Conservation (phyloP, 2,329 filamentous ascomycete genomes). For the Exophiala bonariae region DNA sequence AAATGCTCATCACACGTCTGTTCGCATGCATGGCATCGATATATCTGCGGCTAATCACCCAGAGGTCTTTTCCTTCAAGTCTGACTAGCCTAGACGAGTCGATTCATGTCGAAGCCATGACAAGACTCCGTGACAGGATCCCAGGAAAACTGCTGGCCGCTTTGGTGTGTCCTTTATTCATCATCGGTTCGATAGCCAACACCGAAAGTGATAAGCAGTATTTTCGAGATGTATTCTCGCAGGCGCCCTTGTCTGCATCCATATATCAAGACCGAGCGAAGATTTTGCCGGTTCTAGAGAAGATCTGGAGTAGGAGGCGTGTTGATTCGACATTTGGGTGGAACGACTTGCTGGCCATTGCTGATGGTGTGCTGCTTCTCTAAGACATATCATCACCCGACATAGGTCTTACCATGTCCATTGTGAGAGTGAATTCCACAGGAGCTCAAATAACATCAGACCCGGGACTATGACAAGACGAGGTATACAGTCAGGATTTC, state of each 20-base stretch:
- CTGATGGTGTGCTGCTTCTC: neutral
- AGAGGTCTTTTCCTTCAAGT: too few species aligned
- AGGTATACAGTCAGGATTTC: too few species aligned
- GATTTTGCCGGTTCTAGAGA: conserved; percentile 6
- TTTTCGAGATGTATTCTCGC: conserved; percentile 2
- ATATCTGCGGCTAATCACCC: too few species aligned
- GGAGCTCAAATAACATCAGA: too few species aligned
- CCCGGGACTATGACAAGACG: too few species aligned
- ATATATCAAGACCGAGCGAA: conserved; percentile 1
- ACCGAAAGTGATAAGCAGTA: conserved; percentile 1
- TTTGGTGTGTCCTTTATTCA: neutral
- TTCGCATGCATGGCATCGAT: too few species aligned
- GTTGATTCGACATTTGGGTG: neutral
- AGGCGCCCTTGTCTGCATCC: neutral
- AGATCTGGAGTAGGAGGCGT: conserved; percentile 4
- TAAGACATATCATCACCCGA: too few species aligned
- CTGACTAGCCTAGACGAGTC: neutral
- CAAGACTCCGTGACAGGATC: neutral
- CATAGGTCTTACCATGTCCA: too few species aligned
- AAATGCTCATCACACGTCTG: neutral
- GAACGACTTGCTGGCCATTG: neutral
- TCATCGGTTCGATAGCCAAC: neutral
- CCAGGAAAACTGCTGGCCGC: neutral
- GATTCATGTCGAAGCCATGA: neutral
- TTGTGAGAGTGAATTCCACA: too few species aligned